A percentile compares a stretch with the other conserved stretches of the same genome.
Evolutionary conservation across 2,329 filamentous ascomycete species (phyloP).

Genomic region (Botrytis fabae): DNA sequence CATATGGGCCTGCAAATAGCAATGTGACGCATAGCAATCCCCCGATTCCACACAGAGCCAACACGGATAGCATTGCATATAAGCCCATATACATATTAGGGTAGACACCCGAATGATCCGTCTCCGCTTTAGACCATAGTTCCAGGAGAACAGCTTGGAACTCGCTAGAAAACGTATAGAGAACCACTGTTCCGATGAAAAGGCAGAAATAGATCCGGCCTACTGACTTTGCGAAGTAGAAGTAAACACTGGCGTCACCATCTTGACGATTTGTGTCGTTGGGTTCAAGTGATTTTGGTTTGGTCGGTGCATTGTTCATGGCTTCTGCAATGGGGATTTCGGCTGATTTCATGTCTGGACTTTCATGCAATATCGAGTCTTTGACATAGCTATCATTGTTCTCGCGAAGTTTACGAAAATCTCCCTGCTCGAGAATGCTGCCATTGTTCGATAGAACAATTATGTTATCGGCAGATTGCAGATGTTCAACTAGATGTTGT

Average conservation of each 20-base stretch:
- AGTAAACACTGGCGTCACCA: conserved; percentile 18
- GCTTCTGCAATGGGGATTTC: background rate
- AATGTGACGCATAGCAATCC: background rate
- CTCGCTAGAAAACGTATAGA: background rate
- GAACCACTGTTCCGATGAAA: background rate
- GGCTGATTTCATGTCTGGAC: background rate
- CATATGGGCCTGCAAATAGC: background rate
- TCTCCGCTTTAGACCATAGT: conserved; percentile 7
- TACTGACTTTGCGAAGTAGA: conserved; percentile 16
- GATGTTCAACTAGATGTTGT: conserved; percentile 28
- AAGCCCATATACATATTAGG: conserved; percentile 1
- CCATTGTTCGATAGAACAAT: conserved; percentile 40
- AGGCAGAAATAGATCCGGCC: background rate
- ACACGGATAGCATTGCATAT: conserved; percentile 13
- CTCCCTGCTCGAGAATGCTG: conserved; percentile 41
- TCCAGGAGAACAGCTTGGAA: background rate
- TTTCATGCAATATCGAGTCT: background rate
- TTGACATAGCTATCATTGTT: conserved; percentile 16
- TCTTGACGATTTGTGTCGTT: conserved; percentile 13
- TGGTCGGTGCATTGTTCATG: background rate
- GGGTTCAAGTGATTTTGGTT: background rate
- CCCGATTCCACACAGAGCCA: conserved; percentile 1
- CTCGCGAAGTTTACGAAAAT: conserved; percentile 5
- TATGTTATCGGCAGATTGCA: conserved; percentile 43
- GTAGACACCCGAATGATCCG: background rate